Conservation (phyloP, 371 early-diverging fungal species). For the Mucor velutinosus region DNA sequence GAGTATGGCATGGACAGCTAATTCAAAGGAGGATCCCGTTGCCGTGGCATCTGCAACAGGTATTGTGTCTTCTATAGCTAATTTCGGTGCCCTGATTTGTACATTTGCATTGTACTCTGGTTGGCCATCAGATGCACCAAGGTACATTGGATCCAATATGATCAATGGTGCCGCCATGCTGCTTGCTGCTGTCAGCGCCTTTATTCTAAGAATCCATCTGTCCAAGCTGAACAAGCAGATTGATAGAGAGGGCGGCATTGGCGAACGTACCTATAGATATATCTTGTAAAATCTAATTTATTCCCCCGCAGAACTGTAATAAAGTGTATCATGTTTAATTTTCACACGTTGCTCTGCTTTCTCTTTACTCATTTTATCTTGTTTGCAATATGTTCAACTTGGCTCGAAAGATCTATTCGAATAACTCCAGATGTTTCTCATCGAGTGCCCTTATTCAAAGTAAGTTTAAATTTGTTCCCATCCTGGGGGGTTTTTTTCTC, state of each 20-base stretch:
- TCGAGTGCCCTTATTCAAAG: not conserved
- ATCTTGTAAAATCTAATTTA: constrained; percentile 15
- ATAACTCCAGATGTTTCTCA: not conserved
- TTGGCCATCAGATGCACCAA: constrained; percentile 51
- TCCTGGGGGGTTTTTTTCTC: too few relatives aligned
- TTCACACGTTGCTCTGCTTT: not conserved
- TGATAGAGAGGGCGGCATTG: constrained; percentile 22
- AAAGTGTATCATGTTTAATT: not conserved
- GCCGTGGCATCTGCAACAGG: constrained; percentile 51
- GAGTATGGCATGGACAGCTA: constrained; percentile 60
- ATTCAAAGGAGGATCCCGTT: constrained; percentile 44
- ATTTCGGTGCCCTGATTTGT: constrained; percentile 49
- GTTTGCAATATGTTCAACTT: not conserved
- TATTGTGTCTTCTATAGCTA: constrained; percentile 51
- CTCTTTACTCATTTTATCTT: not conserved
- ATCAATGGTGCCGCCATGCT: constrained; percentile 51
- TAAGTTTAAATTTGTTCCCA: not conserved
- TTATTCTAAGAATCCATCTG: constrained; percentile 31
- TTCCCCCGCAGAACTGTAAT: not conserved
- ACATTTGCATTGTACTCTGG: constrained; percentile 55
- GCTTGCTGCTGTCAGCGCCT: constrained; percentile 42
- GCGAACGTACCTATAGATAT: constrained; percentile 22
- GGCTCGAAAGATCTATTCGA: not conserved
- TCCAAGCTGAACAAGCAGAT: constrained; percentile 33
- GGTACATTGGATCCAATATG: constrained; percentile 54